These are phyloP conservation scores for Coemansia sp. DNA, from an alignment of 192 early-diverging fungal genomes.

Conservation along the genomic window DNA sequence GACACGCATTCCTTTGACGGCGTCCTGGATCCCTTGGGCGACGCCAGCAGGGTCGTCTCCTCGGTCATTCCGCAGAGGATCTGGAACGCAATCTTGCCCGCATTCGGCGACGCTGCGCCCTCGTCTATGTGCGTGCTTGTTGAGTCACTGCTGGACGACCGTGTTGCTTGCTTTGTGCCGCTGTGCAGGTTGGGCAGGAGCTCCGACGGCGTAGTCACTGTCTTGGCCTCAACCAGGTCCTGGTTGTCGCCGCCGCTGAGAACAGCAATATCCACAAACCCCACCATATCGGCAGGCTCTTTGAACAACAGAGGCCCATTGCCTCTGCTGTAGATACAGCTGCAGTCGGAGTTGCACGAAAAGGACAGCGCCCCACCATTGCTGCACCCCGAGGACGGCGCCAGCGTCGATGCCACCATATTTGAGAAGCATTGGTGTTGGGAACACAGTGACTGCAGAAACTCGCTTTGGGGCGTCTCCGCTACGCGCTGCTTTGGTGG, in stretches of 20 bases:
- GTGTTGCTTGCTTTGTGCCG: constrained; percentile 1
- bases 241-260: background rate
- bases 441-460: background rate
- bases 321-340: background rate
- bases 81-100: background rate
- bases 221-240: background rate
- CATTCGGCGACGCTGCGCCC: background rate
- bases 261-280: constrained; percentile 1
- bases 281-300: background rate
- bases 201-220: background rate
- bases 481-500: background rate
- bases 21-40: background rate
- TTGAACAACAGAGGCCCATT: background rate
- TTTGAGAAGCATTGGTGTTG: background rate
- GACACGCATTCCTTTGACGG: background rate
- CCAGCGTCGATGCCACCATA: constrained; percentile 7
- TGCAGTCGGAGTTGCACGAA: background rate
- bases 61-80: constrained; percentile 2
- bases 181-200: background rate
- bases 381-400: background rate
- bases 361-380: background rate
- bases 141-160: background rate
- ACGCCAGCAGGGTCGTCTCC: background rate
- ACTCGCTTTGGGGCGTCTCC: background rate
- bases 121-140: background rate